Percentiles rank a stretch among this genome's conserved stretches.
Evolutionary conservation across 2,329 filamentous ascomycete genomes (phyloP).

Genomic region (Trichophyton verrucosum): DNA sequence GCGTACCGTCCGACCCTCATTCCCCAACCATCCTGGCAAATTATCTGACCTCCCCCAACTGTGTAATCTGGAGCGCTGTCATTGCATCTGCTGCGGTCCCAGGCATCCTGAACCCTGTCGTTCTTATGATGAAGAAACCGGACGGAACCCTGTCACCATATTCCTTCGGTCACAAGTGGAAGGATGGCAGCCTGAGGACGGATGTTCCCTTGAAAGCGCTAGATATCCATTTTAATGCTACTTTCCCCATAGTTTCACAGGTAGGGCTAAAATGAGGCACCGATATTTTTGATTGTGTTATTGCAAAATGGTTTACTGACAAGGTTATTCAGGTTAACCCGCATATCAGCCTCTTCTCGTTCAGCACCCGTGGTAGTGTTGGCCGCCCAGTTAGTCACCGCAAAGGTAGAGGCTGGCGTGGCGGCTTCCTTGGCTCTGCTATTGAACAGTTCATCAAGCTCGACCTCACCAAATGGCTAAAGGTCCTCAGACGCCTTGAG

Average conservation of each 20-base stretch:
- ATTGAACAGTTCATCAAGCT: slow-evolving; percentile 92
- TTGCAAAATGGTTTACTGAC: neutral
- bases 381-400: slow-evolving; percentile 90
- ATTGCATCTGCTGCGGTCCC: slow-evolving; percentile 90
- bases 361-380: slow-evolving; percentile 82
- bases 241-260: slow-evolving; percentile 77
- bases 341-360: slow-evolving; percentile 98
- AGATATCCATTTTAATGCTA: slow-evolving; percentile 96
- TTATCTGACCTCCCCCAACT: slow-evolving; percentile 88
- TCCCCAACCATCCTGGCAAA: slow-evolving; percentile 87
- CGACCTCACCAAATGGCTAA: slow-evolving; percentile 94
- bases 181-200: slow-evolving; percentile 85
- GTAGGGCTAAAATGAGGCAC: slow-evolving; percentile 15
- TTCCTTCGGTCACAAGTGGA: slow-evolving; percentile 98
- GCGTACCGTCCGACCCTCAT: slow-evolving; percentile 90
- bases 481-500: slow-evolving; percentile 84
- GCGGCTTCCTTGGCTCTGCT: slow-evolving; percentile 84
- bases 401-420: slow-evolving; percentile 85
- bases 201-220: slow-evolving; percentile 91
- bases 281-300: neutral
- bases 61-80: slow-evolving; percentile 96
- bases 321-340: slow-evolving; percentile 62
- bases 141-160: slow-evolving; percentile 73
- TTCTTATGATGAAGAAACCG: slow-evolving; percentile 76
- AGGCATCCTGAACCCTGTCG: slow-evolving; percentile 87